These are phyloP conservation scores for sunflower (Helianthus annuus) DNA, from an alignment of 129 eudicot genomes.

Conservation along the genomic window DNA sequence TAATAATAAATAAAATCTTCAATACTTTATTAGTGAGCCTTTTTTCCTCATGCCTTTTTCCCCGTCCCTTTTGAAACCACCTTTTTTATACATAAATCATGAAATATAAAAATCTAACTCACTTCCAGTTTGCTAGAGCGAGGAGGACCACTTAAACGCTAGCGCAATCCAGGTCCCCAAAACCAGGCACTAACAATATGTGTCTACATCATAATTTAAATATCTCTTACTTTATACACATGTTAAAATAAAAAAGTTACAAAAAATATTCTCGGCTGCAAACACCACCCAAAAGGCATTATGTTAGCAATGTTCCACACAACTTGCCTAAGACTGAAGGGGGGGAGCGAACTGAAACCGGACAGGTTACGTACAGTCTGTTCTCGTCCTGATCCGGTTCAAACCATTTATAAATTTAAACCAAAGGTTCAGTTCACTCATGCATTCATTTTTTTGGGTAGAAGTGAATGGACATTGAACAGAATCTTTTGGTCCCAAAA, in stretches of 20 bases:
- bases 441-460: constrained; percentile 18
- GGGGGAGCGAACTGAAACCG: too few relatives aligned
- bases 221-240: constrained; percentile 22
- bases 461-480: constrained; percentile 17
- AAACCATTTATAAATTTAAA: background rate
- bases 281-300: constrained; percentile 1
- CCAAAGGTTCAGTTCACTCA: constrained; percentile 1
- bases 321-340: background rate
- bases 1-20: background rate
- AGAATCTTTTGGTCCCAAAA: constrained; percentile 28
- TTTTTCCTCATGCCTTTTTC: background rate
- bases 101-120: background rate
- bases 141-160: constrained; percentile 17
- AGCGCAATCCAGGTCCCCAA: constrained; percentile 6
- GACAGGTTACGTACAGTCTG: too few relatives aligned
- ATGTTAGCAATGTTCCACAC: background rate
- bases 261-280: constrained; percentile 10
- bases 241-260: background rate
- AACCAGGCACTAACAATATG: constrained; percentile 19
- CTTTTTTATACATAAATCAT: background rate
- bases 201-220: constrained; percentile 20
- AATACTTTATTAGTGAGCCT: background rate
- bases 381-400: too few relatives aligned
- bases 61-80: background rate
- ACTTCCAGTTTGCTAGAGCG: background rate